These are phyloP conservation scores for Conoideocrella luteorostrata DNA, from an alignment of 2,329 filamentous ascomycete species.

Conservation along the genomic window DNA sequence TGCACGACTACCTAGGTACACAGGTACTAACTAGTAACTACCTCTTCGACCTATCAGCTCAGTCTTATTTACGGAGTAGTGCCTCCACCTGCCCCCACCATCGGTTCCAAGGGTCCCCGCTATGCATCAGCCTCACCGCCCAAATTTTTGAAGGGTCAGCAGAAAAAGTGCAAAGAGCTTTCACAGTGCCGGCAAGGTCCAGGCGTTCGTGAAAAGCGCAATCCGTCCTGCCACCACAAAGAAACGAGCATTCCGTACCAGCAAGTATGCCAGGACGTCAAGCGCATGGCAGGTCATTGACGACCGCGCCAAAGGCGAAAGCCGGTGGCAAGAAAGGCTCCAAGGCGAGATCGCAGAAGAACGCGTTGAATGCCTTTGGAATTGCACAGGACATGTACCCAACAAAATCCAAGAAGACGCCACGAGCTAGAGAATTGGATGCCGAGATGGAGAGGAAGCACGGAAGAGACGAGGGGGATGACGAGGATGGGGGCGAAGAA, in stretches of 20 bases:
- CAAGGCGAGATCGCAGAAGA: conserved; percentile 42
- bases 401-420: conserved; percentile 39
- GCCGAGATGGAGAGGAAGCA: conserved; percentile 40
- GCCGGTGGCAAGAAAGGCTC: conserved; percentile 31
- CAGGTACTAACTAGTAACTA: too few relatives aligned
- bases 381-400: conserved; percentile 49
- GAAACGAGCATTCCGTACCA: too few relatives aligned
- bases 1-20: too few relatives aligned
- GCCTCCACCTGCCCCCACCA: too few relatives aligned
- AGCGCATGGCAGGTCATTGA: conserved; percentile 48
- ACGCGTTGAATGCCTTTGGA: conserved; percentile 51
- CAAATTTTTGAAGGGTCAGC: conserved; percentile 21
- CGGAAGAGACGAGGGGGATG: conserved; percentile 36
- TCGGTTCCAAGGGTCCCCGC: conserved; percentile 20
- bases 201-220: neutral
- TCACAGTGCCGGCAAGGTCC: neutral
- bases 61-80: too few relatives aligned
- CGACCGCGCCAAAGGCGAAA: conserved; percentile 31
- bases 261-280: conserved; percentile 51
- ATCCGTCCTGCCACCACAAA: neutral
- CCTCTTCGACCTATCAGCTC: too few relatives aligned
- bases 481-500: conserved; percentile 38
- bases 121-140: conserved; percentile 22
- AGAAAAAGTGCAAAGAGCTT: conserved; percentile 20
- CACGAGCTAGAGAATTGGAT: conserved; percentile 46